Base-by-base conservation (phyloP, 2,329 filamentous ascomycete species). In the Fusarium equiseti region DNA sequence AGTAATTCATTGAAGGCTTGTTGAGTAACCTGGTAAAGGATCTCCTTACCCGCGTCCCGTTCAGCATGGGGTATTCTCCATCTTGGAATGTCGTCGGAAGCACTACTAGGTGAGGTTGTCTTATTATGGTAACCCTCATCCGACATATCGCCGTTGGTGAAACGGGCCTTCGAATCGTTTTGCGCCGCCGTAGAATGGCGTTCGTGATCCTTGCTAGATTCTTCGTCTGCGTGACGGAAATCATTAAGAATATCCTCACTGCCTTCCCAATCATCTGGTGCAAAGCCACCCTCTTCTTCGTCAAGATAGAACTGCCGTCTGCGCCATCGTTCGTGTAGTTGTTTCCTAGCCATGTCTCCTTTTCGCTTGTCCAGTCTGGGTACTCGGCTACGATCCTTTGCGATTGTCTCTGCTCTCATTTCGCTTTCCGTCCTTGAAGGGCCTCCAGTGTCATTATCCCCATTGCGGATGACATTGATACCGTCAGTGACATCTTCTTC, bases 1-100 rank as follows among this genome's bases (percentile, higher is more conserved):
- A 99, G 87, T 4, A 98, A 84, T 80, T 98, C 94, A 76, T 98
- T 98, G 82, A 97, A 93, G 1, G 94, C 80, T 79, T 97, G 92
- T 79, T 98, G 94, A 1, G 93, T 94, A 32, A 97, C 90, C 78
- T 97, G 93, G 76, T 97, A 98, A 2, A 98, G 83, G 6, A 98
- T 92, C 77, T 98, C 94, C 73, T 92, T 93, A 40, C 93, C 94
- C 8, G 93, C 90, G 78, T 97, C 94, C 63, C 87, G 88, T 78
- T 97, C 94, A 1, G 91, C 90, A 71, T 92, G 89, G 1, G 92
- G 92, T 18, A 97, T 90, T 55, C 94, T 92, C 79, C 93, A 91
- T 20, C 91, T 91, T 51, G 91, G 91, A 90, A 91, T 94, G 61
- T 91, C 86, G 78, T 95, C 91, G 15, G 91, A 89, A 11, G 92